Percentiles rank a stretch among this genome's conserved stretches.
Conservation (phyloP, 1,139 yeast species). For the Lodderomyces oxycetoniae region DNA sequence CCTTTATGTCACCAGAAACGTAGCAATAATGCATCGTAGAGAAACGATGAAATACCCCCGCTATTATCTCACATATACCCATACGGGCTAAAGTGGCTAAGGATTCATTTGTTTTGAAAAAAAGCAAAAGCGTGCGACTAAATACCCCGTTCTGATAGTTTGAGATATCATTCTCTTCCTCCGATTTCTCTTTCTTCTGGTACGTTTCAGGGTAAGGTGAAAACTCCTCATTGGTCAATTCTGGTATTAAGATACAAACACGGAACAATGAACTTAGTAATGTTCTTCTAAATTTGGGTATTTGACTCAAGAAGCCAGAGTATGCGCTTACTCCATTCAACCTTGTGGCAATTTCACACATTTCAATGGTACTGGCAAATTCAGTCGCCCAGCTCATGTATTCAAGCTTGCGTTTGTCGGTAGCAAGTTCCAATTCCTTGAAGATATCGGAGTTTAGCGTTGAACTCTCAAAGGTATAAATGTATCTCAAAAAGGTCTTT, state of each 20-base stretch:
- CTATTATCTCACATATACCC: constrained; percentile 23
- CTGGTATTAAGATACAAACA: constrained; percentile 6
- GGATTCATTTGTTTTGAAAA: constrained; percentile 45
- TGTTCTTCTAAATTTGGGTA: constrained; percentile 31
- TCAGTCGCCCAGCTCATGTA: constrained; percentile 8
- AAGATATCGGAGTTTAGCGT: too few relatives aligned
- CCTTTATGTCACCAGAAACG: too few relatives aligned
- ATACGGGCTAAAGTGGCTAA: constrained; percentile 28
- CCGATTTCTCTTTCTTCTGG: constrained; percentile 21
- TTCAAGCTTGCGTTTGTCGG: too few relatives aligned
- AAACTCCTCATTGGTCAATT: constrained; percentile 1
- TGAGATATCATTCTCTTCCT: constrained; percentile 19
- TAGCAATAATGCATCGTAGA: too few relatives aligned
- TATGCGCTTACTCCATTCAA: constrained; percentile 33
- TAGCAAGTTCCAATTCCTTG: too few relatives aligned
- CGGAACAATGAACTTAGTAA: constrained; percentile 37
- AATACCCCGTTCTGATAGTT: constrained; percentile 30
- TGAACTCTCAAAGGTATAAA: too few relatives aligned
- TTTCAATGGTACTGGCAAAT: constrained; percentile 49
- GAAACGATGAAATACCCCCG: too few relatives aligned
- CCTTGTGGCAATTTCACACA: constrained; percentile 54
- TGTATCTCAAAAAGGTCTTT: too few relatives aligned
- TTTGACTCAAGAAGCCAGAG: constrained; percentile 28
- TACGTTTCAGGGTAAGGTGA: too few relatives aligned
- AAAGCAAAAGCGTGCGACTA: constrained; percentile 22